Evolutionary conservation across 768 basidiomycete genomes (phyloP), one percentile per base, ranked within the genome.

Genomic region (Harrya chromipes): DNA sequence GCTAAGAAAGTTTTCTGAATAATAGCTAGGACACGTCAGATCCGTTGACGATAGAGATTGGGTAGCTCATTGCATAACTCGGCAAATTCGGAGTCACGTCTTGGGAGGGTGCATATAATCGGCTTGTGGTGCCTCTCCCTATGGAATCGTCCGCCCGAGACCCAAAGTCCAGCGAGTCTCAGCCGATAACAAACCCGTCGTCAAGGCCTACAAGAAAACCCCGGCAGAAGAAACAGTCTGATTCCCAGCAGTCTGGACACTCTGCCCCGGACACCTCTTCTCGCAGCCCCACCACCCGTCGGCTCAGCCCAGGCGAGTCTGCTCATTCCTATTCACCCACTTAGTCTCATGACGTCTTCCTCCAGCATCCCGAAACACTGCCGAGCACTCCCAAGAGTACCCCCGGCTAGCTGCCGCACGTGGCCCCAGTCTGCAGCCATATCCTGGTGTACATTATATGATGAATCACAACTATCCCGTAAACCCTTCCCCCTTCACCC

Each of bases 381-480:
- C 54, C 37, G 53, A 59, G 35, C 63, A 59, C 38, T 16, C 50
- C 20, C 61, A 67, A 49, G 65, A 65, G 48, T 49, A 61, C 56
- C 19, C 58, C 35, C 71, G 64, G 36, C 54, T 69, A 49, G 66
- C 59, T 65, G 62, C 54, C 65, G 74, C 64, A 64, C 79, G 63
- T 65, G 68, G 58, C 34, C 67, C 64, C 42, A 65, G 70, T 50
- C 74, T 78, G 54, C 80, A 79, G 59, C 77, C 81, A 14, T 83
- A 82, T 65, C 79, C 80, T 40, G 72, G 71, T 21, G 71, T 78
- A 9, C 81, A 79, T 40, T 71, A 64, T 59, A 74, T 82, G 65
- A 88, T 87, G 85, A 89, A 87, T 65, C 81, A 82, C 46, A 70
- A 79, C 51, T 89, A 87, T 40, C 77, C 83, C 21, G 71, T 81